phyloP scores from a whole-genome alignment of 768 basidiomycete genomes.

The Russula griseocarnosa region DNA sequence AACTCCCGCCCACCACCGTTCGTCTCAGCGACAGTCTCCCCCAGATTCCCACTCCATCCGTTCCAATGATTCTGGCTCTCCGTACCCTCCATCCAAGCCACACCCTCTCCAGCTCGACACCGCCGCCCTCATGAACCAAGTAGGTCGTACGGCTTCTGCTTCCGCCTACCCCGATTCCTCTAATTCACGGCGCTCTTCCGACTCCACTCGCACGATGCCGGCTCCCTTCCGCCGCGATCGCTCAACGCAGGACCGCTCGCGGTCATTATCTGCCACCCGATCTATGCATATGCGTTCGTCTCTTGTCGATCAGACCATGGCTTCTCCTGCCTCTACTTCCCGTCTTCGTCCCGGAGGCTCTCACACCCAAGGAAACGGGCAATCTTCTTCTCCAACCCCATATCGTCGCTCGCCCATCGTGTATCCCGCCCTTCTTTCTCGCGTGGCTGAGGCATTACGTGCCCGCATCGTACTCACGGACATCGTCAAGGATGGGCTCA shows the following conservation, averaged over 20 bases:
- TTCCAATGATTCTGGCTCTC: conserved; percentile 38
- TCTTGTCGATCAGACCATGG: conserved; percentile 34
- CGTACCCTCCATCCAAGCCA: conserved; percentile 35
- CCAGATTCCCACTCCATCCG: conserved; percentile 40
- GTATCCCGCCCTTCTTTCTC: conserved; percentile 94
- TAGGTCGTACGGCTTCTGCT: conserved; percentile 34
- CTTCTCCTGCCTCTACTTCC: conserved; percentile 33
- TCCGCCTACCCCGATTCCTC: conserved; percentile 38
- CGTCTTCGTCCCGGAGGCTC: conserved; percentile 37
- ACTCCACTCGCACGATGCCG: conserved; percentile 62
- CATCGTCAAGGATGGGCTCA: conserved; percentile 89
- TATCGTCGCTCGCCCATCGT: conserved; percentile 65
- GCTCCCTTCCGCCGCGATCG: conserved; percentile 58
- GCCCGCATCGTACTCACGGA: conserved; percentile 74
- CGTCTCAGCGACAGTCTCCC: conserved; percentile 21
- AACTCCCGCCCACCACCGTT: conserved; percentile 27
- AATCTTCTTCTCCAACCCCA: conserved; percentile 26
- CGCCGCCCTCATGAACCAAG: conserved; percentile 34
- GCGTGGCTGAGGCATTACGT: conserved; percentile 90
- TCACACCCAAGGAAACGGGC: conserved; percentile 32
- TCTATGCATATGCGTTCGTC: conserved; percentile 46
- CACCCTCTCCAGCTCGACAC: conserved; percentile 62
- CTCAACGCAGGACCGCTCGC: conserved; percentile 59
- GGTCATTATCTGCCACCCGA: conserved; percentile 71
- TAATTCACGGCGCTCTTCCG: conserved; percentile 55